Conservation (phyloP, 2,329 filamentous ascomycete species). For the Albophoma yamanashiensis region DNA sequence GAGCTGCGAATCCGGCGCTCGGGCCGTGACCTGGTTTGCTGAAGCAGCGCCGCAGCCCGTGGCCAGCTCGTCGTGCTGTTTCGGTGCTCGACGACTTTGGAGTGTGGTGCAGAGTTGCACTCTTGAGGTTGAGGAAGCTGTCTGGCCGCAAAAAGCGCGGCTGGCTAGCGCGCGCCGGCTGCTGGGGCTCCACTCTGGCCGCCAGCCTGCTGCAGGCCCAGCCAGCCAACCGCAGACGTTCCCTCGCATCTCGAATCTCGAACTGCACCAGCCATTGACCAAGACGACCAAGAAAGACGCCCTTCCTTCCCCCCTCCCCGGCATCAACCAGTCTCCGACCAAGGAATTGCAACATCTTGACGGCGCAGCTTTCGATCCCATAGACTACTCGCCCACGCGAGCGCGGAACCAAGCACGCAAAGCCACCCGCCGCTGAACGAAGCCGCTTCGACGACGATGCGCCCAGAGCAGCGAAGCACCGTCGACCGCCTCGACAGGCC, state of each 20-base stretch:
- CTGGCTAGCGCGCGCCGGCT: background rate
- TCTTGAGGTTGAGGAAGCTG: background rate
- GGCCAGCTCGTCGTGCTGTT: background rate
- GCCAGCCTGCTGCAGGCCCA: background rate
- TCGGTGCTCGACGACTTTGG: background rate
- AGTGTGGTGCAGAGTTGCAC: background rate
- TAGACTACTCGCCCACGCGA: background rate
- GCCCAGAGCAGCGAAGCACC: constrained; percentile 48
- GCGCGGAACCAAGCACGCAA: background rate
- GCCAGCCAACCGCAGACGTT: background rate
- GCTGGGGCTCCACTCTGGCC: background rate
- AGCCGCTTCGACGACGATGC: constrained; percentile 25
- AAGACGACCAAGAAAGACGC: background rate
- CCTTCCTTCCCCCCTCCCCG: background rate
- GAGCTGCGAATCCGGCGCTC: background rate
- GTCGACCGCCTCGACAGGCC: constrained; percentile 89
- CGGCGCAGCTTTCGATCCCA: background rate
- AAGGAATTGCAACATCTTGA: too few species aligned
- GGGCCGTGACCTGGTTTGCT: background rate
- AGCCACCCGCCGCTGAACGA: background rate
- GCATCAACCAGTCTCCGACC: background rate
- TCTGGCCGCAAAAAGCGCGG: background rate
- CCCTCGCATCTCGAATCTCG: background rate
- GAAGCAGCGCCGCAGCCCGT: background rate
- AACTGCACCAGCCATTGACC: background rate